Evolutionary conservation across 1,284 basidiomycete genomes (phyloP).

Genomic region (Ganoderma multipileum): DNA sequence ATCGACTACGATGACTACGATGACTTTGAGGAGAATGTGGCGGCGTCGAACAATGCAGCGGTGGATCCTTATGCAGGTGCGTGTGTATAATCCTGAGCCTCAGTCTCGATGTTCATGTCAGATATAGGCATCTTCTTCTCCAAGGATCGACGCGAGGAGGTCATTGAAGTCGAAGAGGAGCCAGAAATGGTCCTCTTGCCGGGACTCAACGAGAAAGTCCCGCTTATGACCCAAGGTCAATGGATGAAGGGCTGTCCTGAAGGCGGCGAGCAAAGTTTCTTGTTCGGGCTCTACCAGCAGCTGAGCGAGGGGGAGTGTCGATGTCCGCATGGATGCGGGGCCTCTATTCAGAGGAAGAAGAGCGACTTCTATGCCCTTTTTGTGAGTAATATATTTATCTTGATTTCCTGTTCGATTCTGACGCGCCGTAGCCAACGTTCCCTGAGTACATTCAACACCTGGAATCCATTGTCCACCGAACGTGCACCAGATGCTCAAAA

Average conservation of each 20-base stretch:
- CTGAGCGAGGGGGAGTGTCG: constrained; percentile 67
- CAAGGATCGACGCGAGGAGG: constrained; percentile 85
- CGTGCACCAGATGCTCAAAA: constrained; percentile 69
- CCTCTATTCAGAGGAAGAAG: constrained; percentile 62
- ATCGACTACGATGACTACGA: constrained; percentile 77
- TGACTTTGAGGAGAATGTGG: constrained; percentile 52
- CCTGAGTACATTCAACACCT: constrained; percentile 72
- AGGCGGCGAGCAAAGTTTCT: constrained; percentile 86
- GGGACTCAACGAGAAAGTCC: constrained; percentile 55
- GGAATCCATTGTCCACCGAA: constrained; percentile 58
- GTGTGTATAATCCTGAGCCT: constrained; percentile 12
- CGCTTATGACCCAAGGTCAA: constrained; percentile 84
- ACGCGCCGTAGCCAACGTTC: constrained; percentile 69
- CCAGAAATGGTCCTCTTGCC: constrained; percentile 61
- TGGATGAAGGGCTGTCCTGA: constrained; percentile 98
- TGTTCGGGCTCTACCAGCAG: constrained; percentile 84
- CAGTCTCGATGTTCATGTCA: constrained; percentile 2
- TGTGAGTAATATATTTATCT: constrained; percentile 55
- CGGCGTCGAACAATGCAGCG: constrained; percentile 52
- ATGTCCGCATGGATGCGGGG: constrained; percentile 80
- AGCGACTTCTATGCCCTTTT: constrained; percentile 84
- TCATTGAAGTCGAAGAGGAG: constrained; percentile 86
- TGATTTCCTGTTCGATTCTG: not conserved
- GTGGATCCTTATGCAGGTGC: constrained; percentile 85
- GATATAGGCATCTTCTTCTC: constrained; percentile 88